Base-by-base conservation (phyloP, 192 early-diverging fungal species). In the Dissophora ornata region DNA sequence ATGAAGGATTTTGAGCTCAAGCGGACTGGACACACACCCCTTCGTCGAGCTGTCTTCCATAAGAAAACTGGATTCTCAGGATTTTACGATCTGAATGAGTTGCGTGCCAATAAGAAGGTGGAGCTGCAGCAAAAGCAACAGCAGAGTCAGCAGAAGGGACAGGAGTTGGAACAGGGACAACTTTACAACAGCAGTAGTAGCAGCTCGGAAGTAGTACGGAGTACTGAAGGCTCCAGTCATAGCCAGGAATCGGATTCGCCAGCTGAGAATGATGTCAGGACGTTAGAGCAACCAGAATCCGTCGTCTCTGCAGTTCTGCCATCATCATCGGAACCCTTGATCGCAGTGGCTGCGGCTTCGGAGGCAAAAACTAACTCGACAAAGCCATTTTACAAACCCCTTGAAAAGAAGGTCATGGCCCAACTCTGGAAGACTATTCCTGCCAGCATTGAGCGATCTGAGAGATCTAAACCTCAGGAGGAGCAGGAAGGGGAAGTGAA, bases 371-470 rank as follows among this genome's bases (percentile, higher is more conserved):
- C n/a, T 18, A n/a, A 6, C n/a, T 30, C 62, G 34, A 57, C 53
- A 38, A 75, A 65, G 42, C 62, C 54, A 1, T 64, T 41, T 21
- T 59, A 58, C 36, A 38, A 32, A 4, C 32, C 42, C 22, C 42
- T 55, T 16, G 30, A 55, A 21, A 67, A 67, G 28, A 67, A 56
- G 30, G 59, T 52, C 25, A 41, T 50, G 45, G 63, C 59, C 5
- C 73, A 77, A 32, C 50, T 77, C 21, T 77, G 73, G 73, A 77
- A 77, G 41, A 57, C 46, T n/a, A 62, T 67, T 12, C 63, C 71
- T n/a, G 29, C 33, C 6, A 42, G 53, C 44, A 63, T 71, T 55
- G 61, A 49, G 29, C 53, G 54, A 3, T 29, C 60, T 15, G 69
- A 63, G 19, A 48, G 45, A 19, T 28, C 40, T n/a, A n/a, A n/a